Base-by-base conservation (phyloP, 1,284 basidiomycete species). In the Sporisorium graminicola region DNA sequence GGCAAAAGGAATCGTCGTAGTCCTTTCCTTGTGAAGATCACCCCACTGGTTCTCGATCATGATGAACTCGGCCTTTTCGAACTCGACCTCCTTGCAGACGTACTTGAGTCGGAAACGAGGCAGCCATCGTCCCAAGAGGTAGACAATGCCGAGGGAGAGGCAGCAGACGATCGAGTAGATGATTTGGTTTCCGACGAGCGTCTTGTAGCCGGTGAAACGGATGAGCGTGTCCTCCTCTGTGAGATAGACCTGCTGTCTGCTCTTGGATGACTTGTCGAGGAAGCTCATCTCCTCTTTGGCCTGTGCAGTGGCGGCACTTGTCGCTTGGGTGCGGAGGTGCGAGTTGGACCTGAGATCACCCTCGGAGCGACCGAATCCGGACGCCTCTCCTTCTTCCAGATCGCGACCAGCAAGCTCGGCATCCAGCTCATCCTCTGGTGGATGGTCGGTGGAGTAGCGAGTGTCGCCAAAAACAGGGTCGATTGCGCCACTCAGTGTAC, bases 161-260 rank as follows among this genome's bases (percentile, higher is more conserved):
- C 93, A 80, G 81, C 92, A 94, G 8, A 89, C 89, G 22, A 89
- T 59, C 77, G 90, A 88, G 94, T 95, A 99, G 5, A 92, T 71
- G 82, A 89, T 87, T 55, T 90, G 88, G 57, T 91, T 90, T 88
- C 90, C 90, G 8, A 82, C 82, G 47, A 92, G 88, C 6, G 90
- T 89, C 79, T 92, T 91, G 82, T 94, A 96, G n/a, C 95, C 95
- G 18, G 94, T 90, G 82, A 99, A 92, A 8, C 94, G 91, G 60
- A 99, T 90, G 16, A 92, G 92, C 46, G 90, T 90, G 82, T 99
- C 97, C 86, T 99, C 97, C 80, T 99, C 97, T 4, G 91, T 88
- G 27, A 99, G 89, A 81, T 95, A 91, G 42, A 99, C 89, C 2
- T 91, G 92, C 86, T 99, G 97, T 65, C 94, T 77, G 58, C 73